Conservation (phyloP, 1,284 basidiomycete genomes). For the Tranzscheliella williamsii region DNA sequence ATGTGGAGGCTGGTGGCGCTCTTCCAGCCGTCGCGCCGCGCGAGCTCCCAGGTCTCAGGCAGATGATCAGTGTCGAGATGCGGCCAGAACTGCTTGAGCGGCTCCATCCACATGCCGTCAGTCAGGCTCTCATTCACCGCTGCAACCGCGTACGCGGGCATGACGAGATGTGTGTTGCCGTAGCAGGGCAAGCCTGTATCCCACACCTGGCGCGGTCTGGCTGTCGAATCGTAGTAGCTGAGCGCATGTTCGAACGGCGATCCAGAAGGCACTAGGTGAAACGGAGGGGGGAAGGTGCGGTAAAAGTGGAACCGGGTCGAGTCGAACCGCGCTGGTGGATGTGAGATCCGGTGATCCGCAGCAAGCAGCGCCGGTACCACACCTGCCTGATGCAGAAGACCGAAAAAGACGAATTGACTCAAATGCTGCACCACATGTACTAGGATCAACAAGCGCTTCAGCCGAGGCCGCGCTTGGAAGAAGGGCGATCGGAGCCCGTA, state of each 20-base stretch:
- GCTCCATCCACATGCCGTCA: neutral
- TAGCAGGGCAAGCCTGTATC: neutral
- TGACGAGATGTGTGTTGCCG: neutral
- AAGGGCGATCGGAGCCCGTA: constrained; percentile 5
- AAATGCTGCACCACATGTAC: constrained; percentile 27
- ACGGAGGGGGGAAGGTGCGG: constrained; percentile 33
- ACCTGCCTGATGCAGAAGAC: constrained; percentile 33
- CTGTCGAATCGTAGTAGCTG: constrained; percentile 2
- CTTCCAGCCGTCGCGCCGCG: neutral
- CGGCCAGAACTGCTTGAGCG: neutral
- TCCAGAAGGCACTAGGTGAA: constrained; percentile 23
- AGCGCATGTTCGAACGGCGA: too few relatives aligned
- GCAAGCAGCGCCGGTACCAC: constrained; percentile 30
- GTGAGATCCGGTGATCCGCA: constrained; percentile 9
- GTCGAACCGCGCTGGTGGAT: neutral
- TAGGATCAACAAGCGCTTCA: neutral
- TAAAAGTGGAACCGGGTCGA: constrained; percentile 10
- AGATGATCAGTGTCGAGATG: neutral
- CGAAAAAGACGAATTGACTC: constrained; percentile 30
- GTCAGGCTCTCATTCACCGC: neutral
- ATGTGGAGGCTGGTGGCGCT: neutral
- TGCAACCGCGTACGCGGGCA: neutral
- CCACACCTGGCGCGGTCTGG: neutral
- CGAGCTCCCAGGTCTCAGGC: neutral
- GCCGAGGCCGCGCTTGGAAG: neutral